A percentile compares a stretch with the other conserved stretches of the same genome.
Evolutionary conservation across 2,329 filamentous ascomycete species (phyloP).

Genomic region (Ascosphaera pollenicola): DNA sequence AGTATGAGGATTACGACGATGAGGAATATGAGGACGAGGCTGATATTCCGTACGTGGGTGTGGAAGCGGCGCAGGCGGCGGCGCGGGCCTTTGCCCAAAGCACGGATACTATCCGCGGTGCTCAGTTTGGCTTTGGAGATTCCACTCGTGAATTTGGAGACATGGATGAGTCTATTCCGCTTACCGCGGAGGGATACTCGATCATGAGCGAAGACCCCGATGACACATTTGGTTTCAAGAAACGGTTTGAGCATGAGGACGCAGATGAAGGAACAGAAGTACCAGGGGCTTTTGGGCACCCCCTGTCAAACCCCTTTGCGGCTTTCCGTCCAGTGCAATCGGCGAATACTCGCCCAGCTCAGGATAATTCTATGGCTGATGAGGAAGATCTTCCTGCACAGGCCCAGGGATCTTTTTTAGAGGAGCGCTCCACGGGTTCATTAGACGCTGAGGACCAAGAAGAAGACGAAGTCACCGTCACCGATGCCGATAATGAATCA

Average conservation of each 20-base stretch:
- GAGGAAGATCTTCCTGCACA: conserved; percentile 12
- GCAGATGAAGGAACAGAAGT: conserved; percentile 23
- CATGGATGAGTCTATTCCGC: not conserved
- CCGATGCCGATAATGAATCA: not conserved
- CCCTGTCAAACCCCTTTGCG: conserved; percentile 15
- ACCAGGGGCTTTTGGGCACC: conserved; percentile 21
- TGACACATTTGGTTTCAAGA: conserved; percentile 36
- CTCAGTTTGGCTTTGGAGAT: too few relatives aligned
- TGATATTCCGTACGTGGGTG: too few relatives aligned
- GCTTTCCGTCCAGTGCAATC: conserved; percentile 1
- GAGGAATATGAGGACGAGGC: too few relatives aligned
- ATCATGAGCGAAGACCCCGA: conserved; percentile 21
- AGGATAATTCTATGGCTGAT: not conserved
- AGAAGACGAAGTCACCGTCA: not conserved
- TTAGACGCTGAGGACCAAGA: not conserved
- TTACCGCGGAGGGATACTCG: not conserved
- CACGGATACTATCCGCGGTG: conserved; percentile 10
- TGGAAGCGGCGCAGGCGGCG: too few relatives aligned
- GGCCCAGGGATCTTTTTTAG: conserved; percentile 65
- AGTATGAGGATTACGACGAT: too few relatives aligned
- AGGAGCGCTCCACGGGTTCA: conserved; percentile 69
- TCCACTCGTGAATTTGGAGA: not conserved
- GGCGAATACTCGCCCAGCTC: not conserved
- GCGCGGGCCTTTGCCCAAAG: conserved; percentile 28
- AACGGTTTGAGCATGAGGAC: conserved; percentile 42